These are phyloP conservation scores for Sugiyamaella xylanicola DNA, from an alignment of 1,139 yeast species.

Conservation along the genomic window DNA sequence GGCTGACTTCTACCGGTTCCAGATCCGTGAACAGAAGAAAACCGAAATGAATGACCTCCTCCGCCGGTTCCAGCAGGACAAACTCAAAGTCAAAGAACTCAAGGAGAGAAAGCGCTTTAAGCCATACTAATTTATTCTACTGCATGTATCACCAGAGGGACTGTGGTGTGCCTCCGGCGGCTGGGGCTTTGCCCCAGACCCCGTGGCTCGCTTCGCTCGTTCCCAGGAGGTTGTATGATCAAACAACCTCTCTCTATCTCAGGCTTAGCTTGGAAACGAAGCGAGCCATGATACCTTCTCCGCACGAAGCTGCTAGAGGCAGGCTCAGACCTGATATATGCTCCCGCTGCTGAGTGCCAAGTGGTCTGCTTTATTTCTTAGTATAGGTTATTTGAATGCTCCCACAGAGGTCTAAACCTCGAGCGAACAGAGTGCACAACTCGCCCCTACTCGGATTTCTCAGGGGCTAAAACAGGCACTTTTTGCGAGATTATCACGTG, in stretches of 20 bases:
- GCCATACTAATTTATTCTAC: slow-evolving; percentile 58
- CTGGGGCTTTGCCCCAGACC: background rate
- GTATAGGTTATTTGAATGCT: too few species aligned
- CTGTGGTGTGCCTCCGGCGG: background rate
- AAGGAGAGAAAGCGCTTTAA: slow-evolving; percentile 79
- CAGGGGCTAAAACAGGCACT: background rate
- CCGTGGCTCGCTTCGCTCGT: background rate
- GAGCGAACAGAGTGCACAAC: too few species aligned
- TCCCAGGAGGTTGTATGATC: background rate
- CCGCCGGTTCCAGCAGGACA: slow-evolving; percentile 84
- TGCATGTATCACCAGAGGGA: background rate
- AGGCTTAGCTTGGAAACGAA: too few species aligned
- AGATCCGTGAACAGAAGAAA: slow-evolving; percentile 90
- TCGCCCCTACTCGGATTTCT: too few species aligned
- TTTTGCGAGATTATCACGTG: background rate
- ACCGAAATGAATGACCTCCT: slow-evolving; percentile 87
- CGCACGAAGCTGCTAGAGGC: too few species aligned
- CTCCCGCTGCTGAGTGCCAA: too few species aligned
- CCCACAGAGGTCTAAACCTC: too few species aligned
- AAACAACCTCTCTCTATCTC: too few species aligned
- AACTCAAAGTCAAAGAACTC: slow-evolving; percentile 76
- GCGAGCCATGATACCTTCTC: too few species aligned
- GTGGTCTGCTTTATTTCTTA: too few species aligned
- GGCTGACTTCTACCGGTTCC: slow-evolving; percentile 93
- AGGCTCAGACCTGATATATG: too few species aligned